Evolutionary conservation across 345 rosid species (phyloP).

Genomic region (Citrus reticulata): DNA sequence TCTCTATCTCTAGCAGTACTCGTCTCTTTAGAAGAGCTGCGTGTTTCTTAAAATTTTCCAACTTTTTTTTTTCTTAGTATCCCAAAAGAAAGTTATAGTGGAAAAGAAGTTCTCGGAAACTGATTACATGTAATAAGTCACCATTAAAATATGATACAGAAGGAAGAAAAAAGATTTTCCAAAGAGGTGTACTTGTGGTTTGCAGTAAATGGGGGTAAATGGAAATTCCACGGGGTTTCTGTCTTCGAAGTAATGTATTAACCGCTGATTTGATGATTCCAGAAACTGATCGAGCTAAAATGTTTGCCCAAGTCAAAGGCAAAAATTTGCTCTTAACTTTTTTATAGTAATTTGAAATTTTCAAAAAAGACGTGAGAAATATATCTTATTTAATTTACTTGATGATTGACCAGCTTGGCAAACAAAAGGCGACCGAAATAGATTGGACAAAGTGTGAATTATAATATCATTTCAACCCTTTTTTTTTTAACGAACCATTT

Average conservation of each 20-base stretch:
- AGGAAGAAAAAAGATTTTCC: not conserved
- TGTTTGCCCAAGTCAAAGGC: no score
- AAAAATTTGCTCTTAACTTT: no score
- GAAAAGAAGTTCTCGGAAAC: slow-evolving; percentile 42
- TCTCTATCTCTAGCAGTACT: not conserved
- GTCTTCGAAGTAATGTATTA: not conserved
- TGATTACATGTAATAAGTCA: slow-evolving; percentile 8
- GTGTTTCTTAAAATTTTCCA: slow-evolving; percentile 17
- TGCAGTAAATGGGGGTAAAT: not conserved
- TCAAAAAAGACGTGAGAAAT: no score
- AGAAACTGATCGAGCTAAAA: no score
- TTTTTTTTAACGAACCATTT: not conserved
- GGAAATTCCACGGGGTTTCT: not conserved
- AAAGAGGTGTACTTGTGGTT: not conserved
- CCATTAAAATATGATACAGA: not conserved
- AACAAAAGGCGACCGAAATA: not conserved
- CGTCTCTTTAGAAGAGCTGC: slow-evolving; percentile 29
- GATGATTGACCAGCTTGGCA: not conserved
- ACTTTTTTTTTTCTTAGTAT: slow-evolving; percentile 10
- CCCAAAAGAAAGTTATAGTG: slow-evolving; percentile 22
- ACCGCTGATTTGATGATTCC: not conserved
- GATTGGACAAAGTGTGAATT: not conserved
- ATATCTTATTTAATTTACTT: no score
- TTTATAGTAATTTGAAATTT: no score
- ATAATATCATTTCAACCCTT: not conserved